Conservation (phyloP, 2,329 filamentous ascomycete genomes). For the Ramularia endophylla region DNA sequence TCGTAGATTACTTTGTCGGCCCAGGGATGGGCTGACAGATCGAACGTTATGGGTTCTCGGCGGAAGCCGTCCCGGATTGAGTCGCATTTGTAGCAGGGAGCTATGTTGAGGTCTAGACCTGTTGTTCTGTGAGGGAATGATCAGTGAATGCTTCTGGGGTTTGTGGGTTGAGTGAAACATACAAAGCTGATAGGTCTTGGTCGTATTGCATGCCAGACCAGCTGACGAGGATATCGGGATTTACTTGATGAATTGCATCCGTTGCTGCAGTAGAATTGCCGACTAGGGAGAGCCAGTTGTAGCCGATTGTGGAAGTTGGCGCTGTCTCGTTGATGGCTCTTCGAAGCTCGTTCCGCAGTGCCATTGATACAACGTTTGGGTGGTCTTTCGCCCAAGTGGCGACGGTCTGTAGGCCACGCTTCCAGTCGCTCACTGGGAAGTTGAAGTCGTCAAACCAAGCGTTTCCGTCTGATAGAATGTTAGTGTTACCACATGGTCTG, state of each 20-base stretch:
- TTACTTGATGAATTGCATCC: constrained; percentile 20
- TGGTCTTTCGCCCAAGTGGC: constrained; percentile 21
- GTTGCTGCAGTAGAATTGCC: constrained; percentile 22
- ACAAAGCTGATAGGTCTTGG: constrained; percentile 23
- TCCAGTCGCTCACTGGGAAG: constrained; percentile 20
- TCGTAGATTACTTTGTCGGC: constrained; percentile 45
- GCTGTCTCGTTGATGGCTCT: constrained; percentile 19
- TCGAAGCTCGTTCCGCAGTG: constrained; percentile 22
- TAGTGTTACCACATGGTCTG: background rate
- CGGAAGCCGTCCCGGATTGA: constrained; percentile 39
- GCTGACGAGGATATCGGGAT: constrained; percentile 21
- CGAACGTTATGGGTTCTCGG: constrained; percentile 42
- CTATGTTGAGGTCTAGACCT: constrained; percentile 33
- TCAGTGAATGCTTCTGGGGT: background rate
- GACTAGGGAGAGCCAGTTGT: constrained; percentile 22
- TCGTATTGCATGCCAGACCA: constrained; percentile 24
- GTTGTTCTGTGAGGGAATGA: constrained; percentile 14
- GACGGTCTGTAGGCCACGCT: constrained; percentile 19
- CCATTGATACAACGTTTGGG: constrained; percentile 23
- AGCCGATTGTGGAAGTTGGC: constrained; percentile 13
- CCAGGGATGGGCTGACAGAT: constrained; percentile 43
- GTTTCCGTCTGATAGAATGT: constrained; percentile 45
- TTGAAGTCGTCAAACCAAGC: constrained; percentile 47
- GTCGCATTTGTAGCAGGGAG: constrained; percentile 36
- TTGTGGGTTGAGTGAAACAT: background rate